Evolutionary conservation across 2,329 filamentous ascomycete genomes (phyloP).

Genomic region (Cercospora nicotianae): DNA sequence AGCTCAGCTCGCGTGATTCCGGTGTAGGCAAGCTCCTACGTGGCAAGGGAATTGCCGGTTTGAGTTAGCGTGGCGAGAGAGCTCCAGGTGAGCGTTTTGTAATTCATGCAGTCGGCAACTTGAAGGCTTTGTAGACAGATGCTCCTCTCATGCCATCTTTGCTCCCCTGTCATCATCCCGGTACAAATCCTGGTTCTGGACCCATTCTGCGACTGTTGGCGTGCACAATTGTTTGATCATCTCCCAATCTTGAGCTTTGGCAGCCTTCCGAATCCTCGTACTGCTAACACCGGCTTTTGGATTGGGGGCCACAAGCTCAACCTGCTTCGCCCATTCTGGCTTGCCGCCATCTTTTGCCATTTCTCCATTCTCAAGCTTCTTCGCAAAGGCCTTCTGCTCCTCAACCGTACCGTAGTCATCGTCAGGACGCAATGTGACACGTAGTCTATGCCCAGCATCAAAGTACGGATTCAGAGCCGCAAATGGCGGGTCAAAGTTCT

Average conservation of each 20-base stretch:
- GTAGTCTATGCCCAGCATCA: slow-evolving; percentile 56
- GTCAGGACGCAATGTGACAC: slow-evolving; percentile 64
- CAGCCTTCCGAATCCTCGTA: slow-evolving; percentile 63
- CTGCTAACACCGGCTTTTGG: slow-evolving; percentile 54
- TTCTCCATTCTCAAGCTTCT: slow-evolving; percentile 48
- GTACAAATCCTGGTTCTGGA: slow-evolving; percentile 60
- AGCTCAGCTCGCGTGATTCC: slow-evolving; percentile 10
- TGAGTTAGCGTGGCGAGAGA: background rate
- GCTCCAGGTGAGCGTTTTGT: background rate
- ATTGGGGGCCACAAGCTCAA: slow-evolving; percentile 60
- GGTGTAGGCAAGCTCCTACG: slow-evolving; percentile 7
- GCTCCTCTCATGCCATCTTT: slow-evolving; percentile 34
- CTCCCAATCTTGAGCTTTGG: slow-evolving; percentile 50
- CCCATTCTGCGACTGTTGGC: slow-evolving; percentile 57
- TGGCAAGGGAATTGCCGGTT: background rate
- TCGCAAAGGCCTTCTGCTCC: slow-evolving; percentile 58
- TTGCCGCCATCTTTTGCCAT: slow-evolving; percentile 57
- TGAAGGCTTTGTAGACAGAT: background rate
- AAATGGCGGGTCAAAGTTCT: slow-evolving; percentile 53
- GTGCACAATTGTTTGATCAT: slow-evolving; percentile 58
- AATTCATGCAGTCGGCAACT: background rate
- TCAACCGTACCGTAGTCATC: slow-evolving; percentile 60
- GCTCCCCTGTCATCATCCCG: slow-evolving; percentile 31
- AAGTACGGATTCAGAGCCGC: slow-evolving; percentile 64
- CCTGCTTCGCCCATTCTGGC: slow-evolving; percentile 58